These are phyloP conservation scores for Aureobasidium sp. DNA, from an alignment of 2,329 filamentous ascomycete genomes.

Conservation along the genomic window DNA sequence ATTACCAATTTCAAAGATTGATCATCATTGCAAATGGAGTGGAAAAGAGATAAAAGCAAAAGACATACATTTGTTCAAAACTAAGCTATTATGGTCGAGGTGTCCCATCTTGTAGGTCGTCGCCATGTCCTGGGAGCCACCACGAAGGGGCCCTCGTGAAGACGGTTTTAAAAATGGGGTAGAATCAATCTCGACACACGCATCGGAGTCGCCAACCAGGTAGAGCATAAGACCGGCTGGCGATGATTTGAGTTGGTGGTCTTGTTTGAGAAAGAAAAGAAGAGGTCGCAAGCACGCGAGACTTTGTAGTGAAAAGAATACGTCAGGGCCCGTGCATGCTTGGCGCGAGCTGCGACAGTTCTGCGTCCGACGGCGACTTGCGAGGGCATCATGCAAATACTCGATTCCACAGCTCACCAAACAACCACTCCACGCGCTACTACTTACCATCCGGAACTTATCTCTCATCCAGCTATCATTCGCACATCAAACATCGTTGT, in stretches of 20 bases:
- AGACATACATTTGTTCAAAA: background rate
- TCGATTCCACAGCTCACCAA: background rate
- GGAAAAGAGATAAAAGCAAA: background rate
- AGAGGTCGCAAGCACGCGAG: slow-evolving; percentile 25
- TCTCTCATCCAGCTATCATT: background rate
- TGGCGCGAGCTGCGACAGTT: slow-evolving; percentile 11
- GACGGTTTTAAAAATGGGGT: slow-evolving; percentile 74
- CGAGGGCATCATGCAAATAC: slow-evolving; percentile 6
- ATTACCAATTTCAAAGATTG: slow-evolving; percentile 39
- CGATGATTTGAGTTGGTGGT: slow-evolving; percentile 72
- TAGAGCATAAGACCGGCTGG: slow-evolving; percentile 49
- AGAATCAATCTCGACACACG: slow-evolving; percentile 60
- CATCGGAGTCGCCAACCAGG: slow-evolving; percentile 65
- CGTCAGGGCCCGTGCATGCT: slow-evolving; percentile 13
- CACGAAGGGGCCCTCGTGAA: slow-evolving; percentile 59
- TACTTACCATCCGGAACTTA: background rate
- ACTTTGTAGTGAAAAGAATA: slow-evolving; percentile 17
- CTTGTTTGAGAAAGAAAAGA: slow-evolving; percentile 43
- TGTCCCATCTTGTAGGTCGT: slow-evolving; percentile 63
- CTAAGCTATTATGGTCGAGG: slow-evolving; percentile 20
- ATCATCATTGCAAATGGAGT: slow-evolving; percentile 24
- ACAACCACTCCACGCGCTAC: background rate
- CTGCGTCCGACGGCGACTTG: slow-evolving; percentile 9
- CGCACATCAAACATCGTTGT: background rate
- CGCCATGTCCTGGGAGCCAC: slow-evolving; percentile 59